A percentile compares a stretch with the other conserved stretches of the same genome.
Conservation (phyloP, 2,329 filamentous ascomycete genomes). For the Aspergillus sp. region DNA sequence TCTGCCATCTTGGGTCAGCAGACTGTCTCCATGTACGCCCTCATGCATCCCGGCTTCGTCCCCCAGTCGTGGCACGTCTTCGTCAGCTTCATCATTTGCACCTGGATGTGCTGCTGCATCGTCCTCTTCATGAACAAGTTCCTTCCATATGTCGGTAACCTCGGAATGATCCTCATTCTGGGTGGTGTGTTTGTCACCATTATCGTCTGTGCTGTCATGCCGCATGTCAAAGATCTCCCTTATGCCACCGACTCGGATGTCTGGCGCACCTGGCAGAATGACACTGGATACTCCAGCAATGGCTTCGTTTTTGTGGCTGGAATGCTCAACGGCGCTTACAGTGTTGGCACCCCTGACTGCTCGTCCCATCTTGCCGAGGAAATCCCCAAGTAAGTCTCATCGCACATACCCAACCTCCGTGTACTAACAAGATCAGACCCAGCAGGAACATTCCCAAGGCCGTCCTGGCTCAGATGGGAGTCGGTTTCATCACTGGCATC, state of each 20-base stretch:
- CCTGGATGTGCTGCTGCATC: constrained; percentile 49
- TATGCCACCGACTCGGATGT: constrained; percentile 51
- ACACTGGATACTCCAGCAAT: constrained; percentile 40
- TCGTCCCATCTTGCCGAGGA: constrained; percentile 63
- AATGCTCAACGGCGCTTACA: constrained; percentile 66
- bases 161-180: constrained; percentile 54
- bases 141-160: constrained; percentile 49
- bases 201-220: constrained; percentile 52
- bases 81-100: constrained; percentile 52
- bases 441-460: constrained; percentile 47
- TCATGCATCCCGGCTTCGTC: constrained; percentile 53
- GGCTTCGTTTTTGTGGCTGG: constrained; percentile 63
- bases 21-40: constrained; percentile 56
- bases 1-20: constrained; percentile 57
- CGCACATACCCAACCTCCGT: not conserved
- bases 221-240: constrained; percentile 32
- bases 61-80: constrained; percentile 56
- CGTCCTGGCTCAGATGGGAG: constrained; percentile 44
- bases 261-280: constrained; percentile 52
- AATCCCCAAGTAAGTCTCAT: constrained; percentile 42
- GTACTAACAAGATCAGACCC: constrained; percentile 19
- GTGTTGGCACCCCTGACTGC: constrained; percentile 62
- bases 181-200: constrained; percentile 51
- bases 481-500: constrained; percentile 45
- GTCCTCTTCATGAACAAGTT: constrained; percentile 54